These are phyloP conservation scores for Tripterygium wilfordii DNA, from an alignment of 177 flowering plant genomes.

Conservation along the genomic window DNA sequence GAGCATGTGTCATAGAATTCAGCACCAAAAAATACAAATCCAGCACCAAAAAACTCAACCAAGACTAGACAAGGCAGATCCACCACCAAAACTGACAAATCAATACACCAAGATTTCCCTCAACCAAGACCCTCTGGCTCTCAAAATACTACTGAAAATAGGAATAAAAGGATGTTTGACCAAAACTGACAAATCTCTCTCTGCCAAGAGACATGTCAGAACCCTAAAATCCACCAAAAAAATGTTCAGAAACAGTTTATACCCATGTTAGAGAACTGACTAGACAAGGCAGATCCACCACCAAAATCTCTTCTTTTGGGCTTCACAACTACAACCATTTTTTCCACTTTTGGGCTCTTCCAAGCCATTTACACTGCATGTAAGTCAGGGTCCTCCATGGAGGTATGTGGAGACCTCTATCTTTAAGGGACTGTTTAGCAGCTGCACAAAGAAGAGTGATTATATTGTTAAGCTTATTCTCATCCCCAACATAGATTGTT, in stretches of 20 bases:
- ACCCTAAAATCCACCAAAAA: background rate
- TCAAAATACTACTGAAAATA: too few species aligned
- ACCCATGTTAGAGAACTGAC: slow-evolving; percentile 33
- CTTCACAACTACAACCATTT: slow-evolving; percentile 8
- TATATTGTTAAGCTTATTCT: slow-evolving; percentile 31
- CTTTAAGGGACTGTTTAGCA: slow-evolving; percentile 41
- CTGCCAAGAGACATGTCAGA: too few species aligned
- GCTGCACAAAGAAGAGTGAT: slow-evolving; percentile 43
- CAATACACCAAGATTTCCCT: too few species aligned
- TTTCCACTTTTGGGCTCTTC: slow-evolving; percentile 6
- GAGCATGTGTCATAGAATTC: too few species aligned
- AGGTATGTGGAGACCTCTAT: slow-evolving; percentile 53
- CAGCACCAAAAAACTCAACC: background rate
- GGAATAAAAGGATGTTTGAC: too few species aligned
- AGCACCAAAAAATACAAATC: background rate
- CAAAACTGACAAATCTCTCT: too few species aligned
- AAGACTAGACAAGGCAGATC: slow-evolving; percentile 34
- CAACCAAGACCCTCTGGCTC: too few species aligned
- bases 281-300: slow-evolving; percentile 38
- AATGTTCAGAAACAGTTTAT: slow-evolving; percentile 32
- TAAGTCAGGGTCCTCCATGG: slow-evolving; percentile 60
- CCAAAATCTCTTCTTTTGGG: slow-evolving; percentile 24
- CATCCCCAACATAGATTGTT: slow-evolving; percentile 44
- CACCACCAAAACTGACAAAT: too few species aligned
- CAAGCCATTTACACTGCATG: slow-evolving; percentile 54